phyloP scores from a whole-genome alignment of 1,284 basidiomycete genomes.

The Pseudozyma pruni region DNA sequence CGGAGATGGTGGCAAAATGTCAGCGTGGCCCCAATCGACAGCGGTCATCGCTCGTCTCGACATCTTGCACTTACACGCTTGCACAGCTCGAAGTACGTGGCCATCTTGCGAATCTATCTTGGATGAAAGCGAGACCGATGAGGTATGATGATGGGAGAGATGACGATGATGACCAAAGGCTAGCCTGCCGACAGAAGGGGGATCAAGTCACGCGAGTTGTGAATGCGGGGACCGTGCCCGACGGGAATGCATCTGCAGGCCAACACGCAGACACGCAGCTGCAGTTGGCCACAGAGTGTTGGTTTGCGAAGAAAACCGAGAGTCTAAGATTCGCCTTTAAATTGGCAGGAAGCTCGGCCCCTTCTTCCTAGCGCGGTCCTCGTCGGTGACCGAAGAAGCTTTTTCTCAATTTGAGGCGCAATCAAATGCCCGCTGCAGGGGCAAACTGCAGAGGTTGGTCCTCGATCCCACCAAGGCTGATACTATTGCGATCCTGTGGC shows the following conservation, averaged over 20 bases:
- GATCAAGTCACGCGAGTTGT: constrained; percentile 21
- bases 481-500: no score
- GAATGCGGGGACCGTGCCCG: constrained; percentile 9
- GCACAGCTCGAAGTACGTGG: constrained; percentile 50
- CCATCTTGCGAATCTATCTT: constrained; percentile 12
- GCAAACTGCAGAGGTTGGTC: no score
- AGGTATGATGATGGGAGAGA: background rate
- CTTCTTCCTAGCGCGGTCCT: background rate
- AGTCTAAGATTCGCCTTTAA: no score
- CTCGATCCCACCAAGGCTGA: no score
- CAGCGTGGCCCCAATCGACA: constrained; percentile 2
- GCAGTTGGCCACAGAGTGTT: constrained; percentile 5
- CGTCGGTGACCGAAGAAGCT: background rate
- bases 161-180: background rate
- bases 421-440: no score
- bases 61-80: constrained; percentile 45
- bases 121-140: background rate
- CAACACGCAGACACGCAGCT: no score
- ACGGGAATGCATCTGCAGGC: constrained; percentile 13
- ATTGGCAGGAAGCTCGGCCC: background rate
- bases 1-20: background rate
- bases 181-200: no score
- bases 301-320: constrained; percentile 15
- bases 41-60: background rate
- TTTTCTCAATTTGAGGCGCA: no score